Percentiles rank a stretch among this genome's conserved stretches.
phyloP scores from a whole-genome alignment of 2,329 filamentous ascomycete genomes.

The Coniochaeta sp. region DNA sequence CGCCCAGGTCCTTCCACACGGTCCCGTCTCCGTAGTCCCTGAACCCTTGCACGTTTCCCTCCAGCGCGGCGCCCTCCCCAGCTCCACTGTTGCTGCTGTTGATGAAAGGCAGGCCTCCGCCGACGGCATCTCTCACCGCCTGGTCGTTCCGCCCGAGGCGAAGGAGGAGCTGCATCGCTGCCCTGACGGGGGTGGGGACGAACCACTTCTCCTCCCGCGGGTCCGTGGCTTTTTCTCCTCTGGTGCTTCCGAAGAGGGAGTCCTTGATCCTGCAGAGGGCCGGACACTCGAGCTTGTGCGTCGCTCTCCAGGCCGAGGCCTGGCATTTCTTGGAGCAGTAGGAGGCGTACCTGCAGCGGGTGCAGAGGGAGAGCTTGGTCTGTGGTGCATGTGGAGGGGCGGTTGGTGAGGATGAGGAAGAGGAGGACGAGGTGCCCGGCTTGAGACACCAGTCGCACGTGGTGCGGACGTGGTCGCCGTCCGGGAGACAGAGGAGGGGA shows the following conservation, averaged over 20 bases:
- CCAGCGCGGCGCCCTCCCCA: too few relatives aligned
- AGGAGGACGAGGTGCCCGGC: constrained; percentile 9
- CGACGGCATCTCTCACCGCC: constrained; percentile 23
- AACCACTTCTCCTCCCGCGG: constrained; percentile 17
- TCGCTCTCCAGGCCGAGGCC: constrained; percentile 40
- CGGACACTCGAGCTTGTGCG: constrained; percentile 48
- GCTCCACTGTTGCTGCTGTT: too few relatives aligned
- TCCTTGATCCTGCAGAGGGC: constrained; percentile 22
- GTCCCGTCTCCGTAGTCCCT: constrained; percentile 17
- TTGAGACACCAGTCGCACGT: constrained; percentile 44
- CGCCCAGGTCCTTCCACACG: constrained; percentile 37
- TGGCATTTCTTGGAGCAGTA: constrained; percentile 52
- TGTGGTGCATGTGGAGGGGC: constrained; percentile 7
- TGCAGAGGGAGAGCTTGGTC: constrained; percentile 30
- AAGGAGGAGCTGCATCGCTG: constrained; percentile 43
- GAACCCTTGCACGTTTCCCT: constrained; percentile 35
- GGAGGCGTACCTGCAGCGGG: constrained; percentile 41
- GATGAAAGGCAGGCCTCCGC: too few relatives aligned
- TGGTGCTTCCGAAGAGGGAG: constrained; percentile 5
- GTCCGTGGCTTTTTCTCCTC: constrained; percentile 1
- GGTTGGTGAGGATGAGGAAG: constrained; percentile 10
- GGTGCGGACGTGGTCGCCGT: constrained; percentile 28
- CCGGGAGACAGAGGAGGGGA: constrained; percentile 39
- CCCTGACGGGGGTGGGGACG: constrained; percentile 48
- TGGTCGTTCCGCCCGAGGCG: constrained; percentile 16